These are phyloP conservation scores for Cercospora zeae-maydis DNA, from an alignment of 2,329 filamentous ascomycete species.

Conservation along the genomic window DNA sequence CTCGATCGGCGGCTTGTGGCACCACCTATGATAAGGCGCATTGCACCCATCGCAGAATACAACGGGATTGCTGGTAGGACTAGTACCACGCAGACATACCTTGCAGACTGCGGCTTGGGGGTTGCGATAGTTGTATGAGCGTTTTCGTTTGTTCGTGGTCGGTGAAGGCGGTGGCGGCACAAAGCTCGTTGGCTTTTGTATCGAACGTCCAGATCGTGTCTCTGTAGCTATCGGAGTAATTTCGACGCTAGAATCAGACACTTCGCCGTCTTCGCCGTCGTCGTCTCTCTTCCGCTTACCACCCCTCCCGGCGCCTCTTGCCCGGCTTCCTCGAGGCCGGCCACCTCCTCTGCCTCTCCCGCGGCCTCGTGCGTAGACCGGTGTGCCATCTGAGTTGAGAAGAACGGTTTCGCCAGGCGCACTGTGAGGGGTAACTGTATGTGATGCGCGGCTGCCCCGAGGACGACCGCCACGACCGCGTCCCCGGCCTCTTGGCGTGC, in stretches of 20 bases:
- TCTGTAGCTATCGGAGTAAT: constrained; percentile 59
- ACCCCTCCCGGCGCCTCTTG: constrained; percentile 35
- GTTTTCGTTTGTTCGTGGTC: constrained; percentile 52
- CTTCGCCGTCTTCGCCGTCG: constrained; percentile 35
- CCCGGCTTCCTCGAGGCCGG: constrained; percentile 35
- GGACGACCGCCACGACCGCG: constrained; percentile 26
- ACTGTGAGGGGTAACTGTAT: neutral
- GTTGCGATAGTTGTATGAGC: constrained; percentile 52
- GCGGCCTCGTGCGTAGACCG: constrained; percentile 20
- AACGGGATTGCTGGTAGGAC: constrained; percentile 71
- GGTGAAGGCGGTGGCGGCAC: constrained; percentile 55
- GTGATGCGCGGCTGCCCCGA: constrained; percentile 8
- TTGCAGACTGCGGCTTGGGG: constrained; percentile 63
- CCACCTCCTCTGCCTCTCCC: constrained; percentile 36
- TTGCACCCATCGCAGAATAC: constrained; percentile 84
- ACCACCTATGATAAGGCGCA: constrained; percentile 74
- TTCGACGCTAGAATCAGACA: constrained; percentile 36
- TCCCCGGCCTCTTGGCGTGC: constrained; percentile 31
- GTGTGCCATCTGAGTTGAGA: constrained; percentile 6
- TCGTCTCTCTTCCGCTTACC: constrained; percentile 39
- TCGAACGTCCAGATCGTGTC: constrained; percentile 71
- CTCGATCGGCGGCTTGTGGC: constrained; percentile 72
- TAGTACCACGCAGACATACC: constrained; percentile 68
- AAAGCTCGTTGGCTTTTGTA: constrained; percentile 63
- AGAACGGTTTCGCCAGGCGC: neutral